Base-by-base conservation (phyloP, 2,329 filamentous ascomycete genomes). In the Diaporthe aspalathi region DNA sequence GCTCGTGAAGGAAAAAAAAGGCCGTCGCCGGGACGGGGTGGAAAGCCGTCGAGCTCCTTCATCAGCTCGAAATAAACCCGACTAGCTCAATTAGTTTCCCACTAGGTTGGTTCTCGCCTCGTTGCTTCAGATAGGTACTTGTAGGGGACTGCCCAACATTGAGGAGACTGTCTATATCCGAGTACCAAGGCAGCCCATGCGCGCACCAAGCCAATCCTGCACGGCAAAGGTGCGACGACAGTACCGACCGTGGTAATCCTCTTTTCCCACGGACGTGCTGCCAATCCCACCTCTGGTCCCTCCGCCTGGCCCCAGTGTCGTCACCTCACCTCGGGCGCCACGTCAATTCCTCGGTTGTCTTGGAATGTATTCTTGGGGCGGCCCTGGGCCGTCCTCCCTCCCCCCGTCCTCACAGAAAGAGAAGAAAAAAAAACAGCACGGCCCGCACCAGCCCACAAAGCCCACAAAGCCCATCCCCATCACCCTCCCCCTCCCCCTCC, bases 281-380 rank as follows among this genome's bases (percentile, higher is more conserved):
- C 60, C 43, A 63, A 49, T 63, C 60, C 60, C 45, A 47, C 60
- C 43, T 50, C 27, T 65, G 29, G 8, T 47, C 60, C 38, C 60
- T 27, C 60, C 45, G 45, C 43, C 60, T 27, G 60, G 60, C 60
- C 45, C 43, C 45, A 38, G 60, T 65, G 60, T 68, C 70, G 67
- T 68, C 53, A 60, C 65, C 65, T 68, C 54, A 50, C 62, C 67
- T 35, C 43, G 53, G 67, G 56, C 45, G 70, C 65, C 70, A 71
- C 65, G 70, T 68, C 65, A 68, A 71, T 62, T 71, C 45, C 45
- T 49, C n/a, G n/a, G 35, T 29, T 52, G 53, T 68, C 67, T 68
- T 60, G 67, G 54, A 50, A 38, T 49, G 49, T 17, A 29, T 49
- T 65, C 29, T 17, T 12, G 29, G 27, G 60, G 20, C 45, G 29